These are phyloP conservation scores for Auriscalpium vulgare DNA, from an alignment of 768 basidiomycete species.

Conservation along the genomic window DNA sequence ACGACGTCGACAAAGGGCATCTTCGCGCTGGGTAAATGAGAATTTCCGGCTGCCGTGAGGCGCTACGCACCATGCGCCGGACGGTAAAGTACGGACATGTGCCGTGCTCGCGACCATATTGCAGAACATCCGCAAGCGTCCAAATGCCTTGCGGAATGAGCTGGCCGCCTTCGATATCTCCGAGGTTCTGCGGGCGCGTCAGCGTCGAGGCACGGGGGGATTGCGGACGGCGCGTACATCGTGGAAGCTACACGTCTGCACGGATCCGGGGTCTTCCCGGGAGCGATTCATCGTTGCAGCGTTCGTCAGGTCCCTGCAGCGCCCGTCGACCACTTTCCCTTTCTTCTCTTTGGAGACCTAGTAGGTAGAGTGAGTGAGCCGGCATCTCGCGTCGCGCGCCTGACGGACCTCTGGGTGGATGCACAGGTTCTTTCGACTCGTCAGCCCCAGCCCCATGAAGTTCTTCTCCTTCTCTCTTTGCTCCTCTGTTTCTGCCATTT, in stretches of 20 bases:
- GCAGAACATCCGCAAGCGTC: conserved; percentile 89
- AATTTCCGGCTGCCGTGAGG: not conserved
- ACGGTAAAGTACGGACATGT: conserved; percentile 96
- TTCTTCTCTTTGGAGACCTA: conserved; percentile 98
- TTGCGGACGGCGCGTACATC: conserved; percentile 53
- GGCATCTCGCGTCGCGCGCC: no score
- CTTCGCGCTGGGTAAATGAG: conserved; percentile 31
- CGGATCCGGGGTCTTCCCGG: conserved; percentile 78
- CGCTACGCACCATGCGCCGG: conserved; percentile 77
- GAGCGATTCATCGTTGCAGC: conserved; percentile 77
- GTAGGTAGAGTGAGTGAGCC: no score
- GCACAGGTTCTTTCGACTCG: conserved; percentile 94
- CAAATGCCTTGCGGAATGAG: conserved; percentile 82
- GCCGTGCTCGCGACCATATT: conserved; percentile 77
- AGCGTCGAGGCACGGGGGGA: not conserved
- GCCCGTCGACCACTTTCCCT: conserved; percentile 92
- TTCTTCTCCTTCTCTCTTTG: conserved; percentile 68
- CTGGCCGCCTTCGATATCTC: conserved; percentile 71
- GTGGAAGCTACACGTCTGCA: conserved; percentile 90
- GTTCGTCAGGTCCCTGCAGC: conserved; percentile 93
- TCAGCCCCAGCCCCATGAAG: conserved; percentile 87
- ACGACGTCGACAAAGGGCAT: conserved; percentile 94
- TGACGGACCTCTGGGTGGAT: conserved; percentile 77
- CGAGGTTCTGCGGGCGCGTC: conserved; percentile 55
- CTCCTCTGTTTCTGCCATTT: conserved; percentile 64